phyloP scores from a whole-genome alignment of 2,329 filamentous ascomycete species.

The Fusarium papillatum region DNA sequence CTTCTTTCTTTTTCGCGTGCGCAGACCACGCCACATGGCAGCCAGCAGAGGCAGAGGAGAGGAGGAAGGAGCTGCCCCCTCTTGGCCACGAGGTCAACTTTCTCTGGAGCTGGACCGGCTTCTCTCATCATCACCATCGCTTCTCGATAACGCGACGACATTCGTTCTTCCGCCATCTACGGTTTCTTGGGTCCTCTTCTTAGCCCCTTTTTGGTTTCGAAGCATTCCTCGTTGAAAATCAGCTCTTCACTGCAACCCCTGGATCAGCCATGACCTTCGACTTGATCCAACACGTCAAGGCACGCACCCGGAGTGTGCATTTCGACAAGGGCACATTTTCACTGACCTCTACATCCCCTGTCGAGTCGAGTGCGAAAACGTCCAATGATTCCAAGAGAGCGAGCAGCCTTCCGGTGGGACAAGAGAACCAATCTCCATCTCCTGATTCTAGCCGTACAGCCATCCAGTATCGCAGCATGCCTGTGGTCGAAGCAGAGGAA shows the following conservation, averaged over 20 bases:
- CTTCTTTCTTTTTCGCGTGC: constrained; percentile 47
- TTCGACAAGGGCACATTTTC: constrained; percentile 52
- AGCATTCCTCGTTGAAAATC: constrained; percentile 43
- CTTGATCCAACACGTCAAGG: constrained; percentile 58
- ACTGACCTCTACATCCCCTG: constrained; percentile 28
- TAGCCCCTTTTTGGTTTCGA: constrained; percentile 50
- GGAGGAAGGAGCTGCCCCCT: constrained; percentile 38
- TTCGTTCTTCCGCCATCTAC: constrained; percentile 59
- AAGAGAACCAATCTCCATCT: constrained; percentile 21
- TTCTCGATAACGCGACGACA: constrained; percentile 49
- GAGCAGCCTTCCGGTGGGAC: constrained; percentile 44
- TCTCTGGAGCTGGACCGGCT: constrained; percentile 14
- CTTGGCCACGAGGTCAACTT: constrained; percentile 38
- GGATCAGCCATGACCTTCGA: constrained; percentile 55
- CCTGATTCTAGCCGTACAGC: constrained; percentile 25
- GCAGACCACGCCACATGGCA: constrained; percentile 41
- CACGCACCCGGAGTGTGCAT: constrained; percentile 63
- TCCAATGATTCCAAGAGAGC: constrained; percentile 49
- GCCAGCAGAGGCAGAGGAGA: constrained; percentile 32
- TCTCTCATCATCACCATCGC: constrained; percentile 41
- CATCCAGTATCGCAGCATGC: constrained; percentile 64
- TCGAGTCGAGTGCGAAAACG: constrained; percentile 24
- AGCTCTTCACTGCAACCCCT: constrained; percentile 41
- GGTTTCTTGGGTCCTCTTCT: constrained; percentile 59
- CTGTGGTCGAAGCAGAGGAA: constrained; percentile 59